Base-by-base conservation (phyloP, 306 rosid genomes). In the Comarum palustre region DNA sequence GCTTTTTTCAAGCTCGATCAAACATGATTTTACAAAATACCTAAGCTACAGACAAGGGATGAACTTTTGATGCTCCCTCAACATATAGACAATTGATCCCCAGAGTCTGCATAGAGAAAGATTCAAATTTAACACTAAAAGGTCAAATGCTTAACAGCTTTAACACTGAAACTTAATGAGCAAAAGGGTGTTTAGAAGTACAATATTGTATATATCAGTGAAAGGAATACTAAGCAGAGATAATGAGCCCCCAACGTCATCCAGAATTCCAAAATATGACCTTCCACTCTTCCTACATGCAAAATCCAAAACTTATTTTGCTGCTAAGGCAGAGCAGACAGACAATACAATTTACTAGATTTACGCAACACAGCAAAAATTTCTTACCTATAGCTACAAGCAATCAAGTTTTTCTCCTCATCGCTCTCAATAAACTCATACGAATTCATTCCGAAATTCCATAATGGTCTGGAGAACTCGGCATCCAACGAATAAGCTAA, bases 221-320 rank as follows among this genome's bases (percentile, higher is more conserved):
- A 83, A 91, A 74, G 99, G 97, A 82, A 90, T 83, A 78, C 88
- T 89, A 51, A 94, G 89, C 74, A 82, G 58, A 69, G 82, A 85
- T 31, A 83, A 72, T 34, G 90, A 82, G 84, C 84, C 79, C 78
- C 83, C 83, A 67, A 34, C 82, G 78, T 76, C 86, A 80, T 94
- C 90, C 57, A 94, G 66, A 84, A 94, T 77, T 76, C 89, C 99
- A 75, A 91, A 88, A 87, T 91, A 90, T 66, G 97, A 91, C 78
- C 75, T 86, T 48, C 99, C 99, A 13, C 76, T 79, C 74, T 86
- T 83, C 88, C 99, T 94, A 80, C 84, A 91, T 6, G 59, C 46
- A 81, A 82, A 62, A 69, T 22, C 68, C 48, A 73, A 67, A 63
- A 46, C 68, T 60, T 75, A 27, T 9, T 51, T 70, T 31, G 57